Percentiles rank a stretch among this genome's conserved stretches.
These are phyloP conservation scores for Aureobasidium sp. DNA, from an alignment of 2,329 filamentous ascomycete genomes.

Conservation along the genomic window DNA sequence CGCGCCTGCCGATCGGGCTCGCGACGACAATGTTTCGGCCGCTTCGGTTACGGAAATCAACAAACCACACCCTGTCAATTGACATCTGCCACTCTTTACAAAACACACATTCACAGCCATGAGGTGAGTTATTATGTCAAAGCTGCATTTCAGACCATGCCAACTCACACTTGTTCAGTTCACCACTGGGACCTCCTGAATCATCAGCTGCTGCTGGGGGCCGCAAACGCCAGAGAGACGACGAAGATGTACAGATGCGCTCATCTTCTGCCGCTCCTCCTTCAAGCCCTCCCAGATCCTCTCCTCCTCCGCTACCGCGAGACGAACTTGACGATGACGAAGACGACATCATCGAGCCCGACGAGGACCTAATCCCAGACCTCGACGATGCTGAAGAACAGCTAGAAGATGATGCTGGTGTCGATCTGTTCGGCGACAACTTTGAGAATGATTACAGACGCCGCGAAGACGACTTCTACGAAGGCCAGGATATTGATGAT, in stretches of 20 bases:
- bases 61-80: neutral
- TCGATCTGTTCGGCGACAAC: slow-evolving; percentile 64
- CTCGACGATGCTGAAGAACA: slow-evolving; percentile 63
- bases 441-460: slow-evolving; percentile 57
- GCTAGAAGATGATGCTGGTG: slow-evolving; percentile 63
- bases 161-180: neutral
- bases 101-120: neutral
- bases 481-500: slow-evolving; percentile 67
- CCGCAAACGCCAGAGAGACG: slow-evolving; percentile 59
- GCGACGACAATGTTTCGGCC: neutral
- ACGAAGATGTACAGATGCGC: slow-evolving; percentile 50
- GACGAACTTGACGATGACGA: slow-evolving; percentile 55
- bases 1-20: neutral
- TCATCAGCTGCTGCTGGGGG: slow-evolving; percentile 35
- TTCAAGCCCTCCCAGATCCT: slow-evolving; percentile 55
- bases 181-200: slow-evolving; percentile 4
- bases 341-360: slow-evolving; percentile 65
- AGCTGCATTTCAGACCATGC: neutral
- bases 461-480: slow-evolving; percentile 54
- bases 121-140: neutral
- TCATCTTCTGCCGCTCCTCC: slow-evolving; percentile 53
- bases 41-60: neutral
- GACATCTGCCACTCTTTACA: neutral
- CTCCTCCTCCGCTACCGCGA: slow-evolving; percentile 57
- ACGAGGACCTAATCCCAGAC: slow-evolving; percentile 58